Evolutionary conservation across 225 moss, liverwort and hornwort species (phyloP).

Genomic region (Marchantia paleacea): DNA sequence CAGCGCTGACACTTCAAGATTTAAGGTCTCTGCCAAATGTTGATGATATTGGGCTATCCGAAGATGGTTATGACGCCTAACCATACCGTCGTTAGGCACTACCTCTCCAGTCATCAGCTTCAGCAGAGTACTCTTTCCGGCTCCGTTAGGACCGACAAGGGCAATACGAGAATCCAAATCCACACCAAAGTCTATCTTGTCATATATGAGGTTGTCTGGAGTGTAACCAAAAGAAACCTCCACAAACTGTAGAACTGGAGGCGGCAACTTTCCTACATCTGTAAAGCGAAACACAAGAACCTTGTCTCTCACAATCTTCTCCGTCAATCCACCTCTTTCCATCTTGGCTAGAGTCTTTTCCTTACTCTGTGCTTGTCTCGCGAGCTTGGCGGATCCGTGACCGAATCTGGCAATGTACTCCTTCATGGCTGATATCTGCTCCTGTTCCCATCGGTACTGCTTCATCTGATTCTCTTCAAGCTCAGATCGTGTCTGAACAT

Average conservation of each 20-base stretch:
- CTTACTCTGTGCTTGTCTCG: slow-evolving; percentile 89
- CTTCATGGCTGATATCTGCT: slow-evolving; percentile 86
- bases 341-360: slow-evolving; percentile 92
- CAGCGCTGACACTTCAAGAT: slow-evolving; percentile 66
- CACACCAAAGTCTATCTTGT: slow-evolving; percentile 81
- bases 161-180: slow-evolving; percentile 88
- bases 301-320: slow-evolving; percentile 81
- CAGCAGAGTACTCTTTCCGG: slow-evolving; percentile 80
- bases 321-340: slow-evolving; percentile 87
- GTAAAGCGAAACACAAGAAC: slow-evolving; percentile 81
- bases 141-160: slow-evolving; percentile 82
- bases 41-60: slow-evolving; percentile 92
- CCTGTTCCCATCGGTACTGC: slow-evolving; percentile 93
- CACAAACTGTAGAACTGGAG: slow-evolving; percentile 84
- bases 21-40: slow-evolving; percentile 69
- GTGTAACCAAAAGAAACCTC: slow-evolving; percentile 77
- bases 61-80: slow-evolving; percentile 81
- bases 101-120: slow-evolving; percentile 88
- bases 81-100: slow-evolving; percentile 82
- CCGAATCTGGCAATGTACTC: slow-evolving; percentile 90
- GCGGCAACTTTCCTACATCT: slow-evolving; percentile 85
- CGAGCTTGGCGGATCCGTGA: slow-evolving; percentile 88
- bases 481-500: slow-evolving; percentile 69
- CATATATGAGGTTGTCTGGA: slow-evolving; percentile 54
- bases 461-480: slow-evolving; percentile 95